Percentiles rank a stretch among this genome's conserved stretches.
phyloP scores from a whole-genome alignment of 2,329 filamentous ascomycete species.

The Cytospora chrysosperma region DNA sequence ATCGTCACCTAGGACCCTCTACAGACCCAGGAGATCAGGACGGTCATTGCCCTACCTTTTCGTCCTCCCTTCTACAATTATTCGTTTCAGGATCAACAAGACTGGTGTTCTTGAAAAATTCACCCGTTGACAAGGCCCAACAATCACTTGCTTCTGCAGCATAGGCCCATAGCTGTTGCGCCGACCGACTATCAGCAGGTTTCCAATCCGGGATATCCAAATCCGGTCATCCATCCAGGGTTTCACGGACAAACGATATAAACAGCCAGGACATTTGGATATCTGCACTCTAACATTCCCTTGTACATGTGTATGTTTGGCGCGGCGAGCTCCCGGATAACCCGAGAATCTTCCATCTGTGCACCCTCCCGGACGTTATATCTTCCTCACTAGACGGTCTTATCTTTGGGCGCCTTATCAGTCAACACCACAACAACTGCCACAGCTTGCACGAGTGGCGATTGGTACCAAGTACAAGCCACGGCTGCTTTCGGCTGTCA shows the following conservation, averaged over 20 bases:
- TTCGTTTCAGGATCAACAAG: conserved; percentile 1
- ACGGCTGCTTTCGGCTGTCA: conserved; percentile 16
- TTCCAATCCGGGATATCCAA: neutral
- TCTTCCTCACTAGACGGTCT: neutral
- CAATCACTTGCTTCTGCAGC: conserved; percentile 1
- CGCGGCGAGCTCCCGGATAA: conserved; percentile 3
- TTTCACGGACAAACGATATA: neutral
- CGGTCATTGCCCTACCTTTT: neutral
- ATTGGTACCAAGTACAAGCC: conserved; percentile 5
- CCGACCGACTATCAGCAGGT: neutral
- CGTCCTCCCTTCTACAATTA: neutral
- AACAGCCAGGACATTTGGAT: neutral
- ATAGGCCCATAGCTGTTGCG: neutral
- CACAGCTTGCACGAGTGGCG: neutral
- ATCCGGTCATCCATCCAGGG: neutral
- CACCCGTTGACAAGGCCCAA: conserved; percentile 13
- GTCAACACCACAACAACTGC: conserved; percentile 9
- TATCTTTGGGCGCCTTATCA: conserved; percentile 21
- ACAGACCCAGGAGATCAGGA: conserved; percentile 14
- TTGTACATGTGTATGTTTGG: conserved; percentile 8
- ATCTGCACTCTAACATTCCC: neutral
- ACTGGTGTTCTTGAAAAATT: neutral
- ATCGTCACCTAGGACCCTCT: conserved; percentile 47
- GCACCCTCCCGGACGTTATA: conserved; percentile 5
- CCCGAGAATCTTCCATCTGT: conserved; percentile 3